A percentile compares a stretch with the other conserved stretches of the same genome.
Evolutionary conservation across 768 basidiomycete genomes (phyloP).

Genomic region (Mycena latifolia): DNA sequence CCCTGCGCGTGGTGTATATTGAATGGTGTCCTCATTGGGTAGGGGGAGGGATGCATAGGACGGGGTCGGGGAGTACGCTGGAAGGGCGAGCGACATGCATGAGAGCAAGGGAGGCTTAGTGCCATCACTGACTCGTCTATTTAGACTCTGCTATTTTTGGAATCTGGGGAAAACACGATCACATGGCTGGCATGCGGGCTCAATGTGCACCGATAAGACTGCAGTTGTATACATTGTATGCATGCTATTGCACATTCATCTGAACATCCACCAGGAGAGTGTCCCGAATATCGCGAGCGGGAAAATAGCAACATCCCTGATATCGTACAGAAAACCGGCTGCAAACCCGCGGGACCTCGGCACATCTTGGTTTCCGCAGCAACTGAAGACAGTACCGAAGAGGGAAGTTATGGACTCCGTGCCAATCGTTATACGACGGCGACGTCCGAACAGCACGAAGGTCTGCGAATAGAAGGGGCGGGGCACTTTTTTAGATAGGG

Average conservation of each 20-base stretch:
- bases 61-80: conserved; percentile 38
- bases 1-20: conserved; percentile 51
- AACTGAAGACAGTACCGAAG: conserved; percentile 7
- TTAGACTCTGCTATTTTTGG: no score
- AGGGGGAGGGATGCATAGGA: conserved; percentile 50
- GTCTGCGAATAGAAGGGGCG: conserved; percentile 29
- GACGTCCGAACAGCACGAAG: conserved; percentile 34
- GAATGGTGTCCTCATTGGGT: conserved; percentile 48
- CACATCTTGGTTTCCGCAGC: conserved; percentile 17
- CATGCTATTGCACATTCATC: conserved; percentile 15
- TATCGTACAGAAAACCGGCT: conserved; percentile 50
- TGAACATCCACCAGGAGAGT: conserved; percentile 51
- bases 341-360: conserved; percentile 39
- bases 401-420: conserved; percentile 11
- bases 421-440: conserved; percentile 35
- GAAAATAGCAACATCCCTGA: conserved; percentile 56
- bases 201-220: background rate
- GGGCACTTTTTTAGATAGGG: conserved; percentile 10
- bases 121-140: conserved; percentile 1
- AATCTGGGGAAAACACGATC: conserved; percentile 8
- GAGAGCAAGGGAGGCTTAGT: conserved; percentile 10
- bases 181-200: background rate
- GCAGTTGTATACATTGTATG: no score
- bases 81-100: conserved; percentile 33
- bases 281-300: conserved; percentile 56